phyloP scores from a whole-genome alignment of 169 alveolate genomes.

The Amoebophrya sp. region DNA sequence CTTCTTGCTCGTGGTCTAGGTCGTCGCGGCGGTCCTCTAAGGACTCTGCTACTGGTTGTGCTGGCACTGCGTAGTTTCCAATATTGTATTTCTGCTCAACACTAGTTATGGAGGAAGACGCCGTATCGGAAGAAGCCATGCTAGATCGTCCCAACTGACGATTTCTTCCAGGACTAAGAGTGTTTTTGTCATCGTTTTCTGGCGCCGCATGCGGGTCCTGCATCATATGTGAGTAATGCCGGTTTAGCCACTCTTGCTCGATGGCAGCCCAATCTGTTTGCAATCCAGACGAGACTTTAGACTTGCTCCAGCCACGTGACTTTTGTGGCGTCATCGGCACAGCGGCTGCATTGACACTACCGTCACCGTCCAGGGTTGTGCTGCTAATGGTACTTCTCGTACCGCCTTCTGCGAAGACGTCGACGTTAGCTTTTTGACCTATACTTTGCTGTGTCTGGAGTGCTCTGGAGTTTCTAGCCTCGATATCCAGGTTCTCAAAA shows the following conservation, averaged over 20 bases:
- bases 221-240: background rate
- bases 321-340: background rate
- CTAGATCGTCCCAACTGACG: no score
- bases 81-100: no score
- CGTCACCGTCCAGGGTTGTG: background rate
- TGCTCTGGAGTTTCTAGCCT: background rate
- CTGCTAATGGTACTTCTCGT: background rate
- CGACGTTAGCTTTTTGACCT: background rate
- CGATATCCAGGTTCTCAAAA: background rate
- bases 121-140: no score
- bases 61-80: no score
- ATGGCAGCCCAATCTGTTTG: background rate
- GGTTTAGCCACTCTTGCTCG: background rate
- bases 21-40: no score
- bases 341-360: background rate
- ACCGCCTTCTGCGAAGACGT: background rate
- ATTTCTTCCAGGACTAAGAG: no score
- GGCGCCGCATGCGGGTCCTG: no score
- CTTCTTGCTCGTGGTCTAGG: no score
- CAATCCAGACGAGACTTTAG: background rate
- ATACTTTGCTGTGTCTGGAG: background rate
- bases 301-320: background rate
- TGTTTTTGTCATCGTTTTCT: background rate
- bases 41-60: no score
- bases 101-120: no score